These are phyloP conservation scores for Moesziomyces sp. DNA, from an alignment of 1,284 basidiomycete genomes.

Conservation along the genomic window DNA sequence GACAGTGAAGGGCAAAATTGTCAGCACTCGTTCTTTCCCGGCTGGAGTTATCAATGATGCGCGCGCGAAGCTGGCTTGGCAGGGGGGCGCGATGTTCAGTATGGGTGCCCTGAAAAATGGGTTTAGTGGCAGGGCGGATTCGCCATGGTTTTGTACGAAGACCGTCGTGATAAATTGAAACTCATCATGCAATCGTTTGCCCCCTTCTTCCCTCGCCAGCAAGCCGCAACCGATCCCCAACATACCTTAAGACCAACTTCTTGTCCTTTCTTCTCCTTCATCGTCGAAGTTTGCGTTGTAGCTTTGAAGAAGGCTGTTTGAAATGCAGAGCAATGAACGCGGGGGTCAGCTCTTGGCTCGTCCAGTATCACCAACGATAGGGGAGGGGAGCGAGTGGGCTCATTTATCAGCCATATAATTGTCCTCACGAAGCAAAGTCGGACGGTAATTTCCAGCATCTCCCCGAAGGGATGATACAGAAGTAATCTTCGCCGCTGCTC, in stretches of 20 bases:
- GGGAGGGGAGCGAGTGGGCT: slow-evolving; percentile 19
- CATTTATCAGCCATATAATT: slow-evolving; percentile 60
- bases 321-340: no score
- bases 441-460: slow-evolving; percentile 66
- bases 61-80: not conserved
- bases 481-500: slow-evolving; percentile 20
- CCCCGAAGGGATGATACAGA: slow-evolving; percentile 35
- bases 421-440: slow-evolving; percentile 59
- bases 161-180: slow-evolving; percentile 61
- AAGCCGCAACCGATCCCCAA: not conserved
- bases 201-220: not conserved
- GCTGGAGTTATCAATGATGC: not conserved
- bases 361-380: not conserved
- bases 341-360: not conserved
- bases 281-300: no score
- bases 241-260: not conserved
- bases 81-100: slow-evolving; percentile 22
- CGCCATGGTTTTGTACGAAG: slow-evolving; percentile 60
- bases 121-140: slow-evolving; percentile 64
- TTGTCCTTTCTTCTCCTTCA: no score
- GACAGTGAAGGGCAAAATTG: no score
- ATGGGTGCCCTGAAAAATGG: slow-evolving; percentile 56
- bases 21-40: no score
- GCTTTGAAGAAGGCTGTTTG: no score
- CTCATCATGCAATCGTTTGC: slow-evolving; percentile 35